Percentiles rank a stretch among this genome's conserved stretches.
Conservation (phyloP, 495 filamentous ascomycete genomes). For the Sabuloglossum arenarium region DNA sequence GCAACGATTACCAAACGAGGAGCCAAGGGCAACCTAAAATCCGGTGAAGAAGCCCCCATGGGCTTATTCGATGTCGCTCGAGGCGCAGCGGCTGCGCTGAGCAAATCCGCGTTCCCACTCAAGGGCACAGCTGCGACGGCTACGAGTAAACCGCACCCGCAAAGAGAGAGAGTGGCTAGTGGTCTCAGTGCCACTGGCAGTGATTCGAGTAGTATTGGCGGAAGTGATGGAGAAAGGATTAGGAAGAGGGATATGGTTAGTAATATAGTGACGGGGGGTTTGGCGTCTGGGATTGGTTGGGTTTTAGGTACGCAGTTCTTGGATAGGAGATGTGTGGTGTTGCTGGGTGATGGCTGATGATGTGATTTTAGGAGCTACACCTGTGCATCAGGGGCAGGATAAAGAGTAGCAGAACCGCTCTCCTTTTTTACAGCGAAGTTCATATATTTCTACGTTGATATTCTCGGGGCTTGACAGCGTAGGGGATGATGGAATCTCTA, state of each 20-base stretch:
- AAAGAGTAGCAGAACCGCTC: background rate
- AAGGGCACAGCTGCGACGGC: slow-evolving; percentile 11
- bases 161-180: slow-evolving; percentile 16
- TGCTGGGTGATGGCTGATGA: background rate
- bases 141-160: background rate
- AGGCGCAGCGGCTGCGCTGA: slow-evolving; percentile 55
- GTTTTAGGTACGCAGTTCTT: slow-evolving; percentile 31
- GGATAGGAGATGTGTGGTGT: too few relatives aligned
- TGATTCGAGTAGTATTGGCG: slow-evolving; percentile 11
- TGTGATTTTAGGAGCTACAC: background rate
- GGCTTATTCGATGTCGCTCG: slow-evolving; percentile 83
- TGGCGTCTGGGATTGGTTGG: slow-evolving; percentile 76
- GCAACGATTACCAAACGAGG: slow-evolving; percentile 8
- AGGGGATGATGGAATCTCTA: too few relatives aligned
- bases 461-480: too few relatives aligned
- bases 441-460: too few relatives aligned
- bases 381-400: background rate
- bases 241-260: slow-evolving; percentile 65
- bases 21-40: slow-evolving; percentile 11
- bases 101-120: slow-evolving; percentile 38
- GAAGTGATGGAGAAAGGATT: slow-evolving; percentile 24
- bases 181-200: slow-evolving; percentile 5
- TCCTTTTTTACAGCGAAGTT: too few relatives aligned
- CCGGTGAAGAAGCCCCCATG: slow-evolving; percentile 68
- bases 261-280: slow-evolving; percentile 48